These are phyloP conservation scores for Cystoderma amianthinum DNA, from an alignment of 768 basidiomycete species.

Conservation along the genomic window DNA sequence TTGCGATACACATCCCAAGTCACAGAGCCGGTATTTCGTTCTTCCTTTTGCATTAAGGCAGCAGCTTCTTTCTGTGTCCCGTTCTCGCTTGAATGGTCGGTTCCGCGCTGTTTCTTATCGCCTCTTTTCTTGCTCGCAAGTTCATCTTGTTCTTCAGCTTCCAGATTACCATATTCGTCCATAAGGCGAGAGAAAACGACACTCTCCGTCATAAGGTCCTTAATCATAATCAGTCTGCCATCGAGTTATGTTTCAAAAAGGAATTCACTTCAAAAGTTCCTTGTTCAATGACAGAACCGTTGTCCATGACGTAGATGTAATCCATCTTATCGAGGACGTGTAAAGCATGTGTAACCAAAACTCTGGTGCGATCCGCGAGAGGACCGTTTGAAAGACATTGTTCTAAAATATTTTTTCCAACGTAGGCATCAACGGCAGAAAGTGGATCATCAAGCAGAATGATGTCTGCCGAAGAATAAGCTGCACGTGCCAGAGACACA, in stretches of 20 bases:
- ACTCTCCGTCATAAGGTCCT: slow-evolving; percentile 2
- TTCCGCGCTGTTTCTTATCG: not conserved
- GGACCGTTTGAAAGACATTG: slow-evolving; percentile 43
- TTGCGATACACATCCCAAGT: slow-evolving; percentile 38
- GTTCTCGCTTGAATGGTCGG: not conserved
- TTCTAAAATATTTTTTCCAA: slow-evolving; percentile 51
- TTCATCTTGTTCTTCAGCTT: not conserved
- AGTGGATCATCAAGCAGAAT: slow-evolving; percentile 72
- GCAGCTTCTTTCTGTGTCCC: slow-evolving; percentile 18
- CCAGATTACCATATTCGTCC: slow-evolving; percentile 6
- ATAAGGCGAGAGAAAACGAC: slow-evolving; percentile 5
- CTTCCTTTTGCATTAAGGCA: slow-evolving; percentile 48
- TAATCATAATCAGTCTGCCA: not conserved
- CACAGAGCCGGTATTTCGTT: slow-evolving; percentile 50
- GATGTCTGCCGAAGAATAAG: slow-evolving; percentile 60
- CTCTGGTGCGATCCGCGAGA: slow-evolving; percentile 36
- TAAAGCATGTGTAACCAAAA: slow-evolving; percentile 47
- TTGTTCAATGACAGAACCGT: slow-evolving; percentile 43
- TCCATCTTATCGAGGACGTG: slow-evolving; percentile 44
- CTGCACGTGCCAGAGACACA: slow-evolving; percentile 60
- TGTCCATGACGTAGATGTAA: slow-evolving; percentile 48
- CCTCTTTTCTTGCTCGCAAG: not conserved
- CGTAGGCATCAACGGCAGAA: slow-evolving; percentile 65
- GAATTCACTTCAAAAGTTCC: slow-evolving; percentile 20
- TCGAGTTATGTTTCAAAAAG: slow-evolving; percentile 33